Evolutionary conservation across 805 yeast genomes (phyloP), one percentile per base, ranked within the genome.

Genomic region (Vanderwaltozyma tropicalis): DNA sequence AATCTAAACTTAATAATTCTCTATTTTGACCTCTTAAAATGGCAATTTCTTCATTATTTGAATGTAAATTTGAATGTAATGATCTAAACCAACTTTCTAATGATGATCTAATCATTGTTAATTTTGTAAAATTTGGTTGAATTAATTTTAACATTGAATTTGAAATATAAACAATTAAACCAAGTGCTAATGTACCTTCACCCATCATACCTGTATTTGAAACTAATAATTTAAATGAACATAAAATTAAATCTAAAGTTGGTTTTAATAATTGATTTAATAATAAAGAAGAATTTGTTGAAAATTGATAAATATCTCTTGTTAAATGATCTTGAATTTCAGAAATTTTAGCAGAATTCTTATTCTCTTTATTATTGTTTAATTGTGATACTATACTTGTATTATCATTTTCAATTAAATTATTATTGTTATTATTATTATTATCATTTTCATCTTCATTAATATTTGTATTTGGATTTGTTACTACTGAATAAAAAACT

Each of bases 251-350:
- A 61, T 87, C 95, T 37, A 87, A 66, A 5, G 81, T 66, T 2
- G 96, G 96, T 54, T 84, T 85, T 44, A 89, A 68, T 18, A 88
- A 59, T 56, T 88, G 94, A 18, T 89, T 80, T 14, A 94, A 88
- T 35, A 88, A 68, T 35, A 76, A 66, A 2, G 94, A 74, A 30
- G 84, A 65, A 3, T 89, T 76, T 26, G 69, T 68, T 4, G 94
- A 71, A 49, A 88, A 74, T 40, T 86, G 71, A 17, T 80, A 76
- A 18, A 85, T 76, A 52, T 85, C 94, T 8, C 85, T 76, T 1
- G 95, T 79, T 40, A 87, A 39, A 41, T 57, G 47, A 33, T 54
- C 57, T 40, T 54, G 59, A 30, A 53, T 47, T 41, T 53, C 55
- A 10, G 48, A 32, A 7, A 36, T 38, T 22, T 32, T 28, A 19